phyloP scores from a whole-genome alignment of 768 basidiomycete species.

The Suillus decipiens region DNA sequence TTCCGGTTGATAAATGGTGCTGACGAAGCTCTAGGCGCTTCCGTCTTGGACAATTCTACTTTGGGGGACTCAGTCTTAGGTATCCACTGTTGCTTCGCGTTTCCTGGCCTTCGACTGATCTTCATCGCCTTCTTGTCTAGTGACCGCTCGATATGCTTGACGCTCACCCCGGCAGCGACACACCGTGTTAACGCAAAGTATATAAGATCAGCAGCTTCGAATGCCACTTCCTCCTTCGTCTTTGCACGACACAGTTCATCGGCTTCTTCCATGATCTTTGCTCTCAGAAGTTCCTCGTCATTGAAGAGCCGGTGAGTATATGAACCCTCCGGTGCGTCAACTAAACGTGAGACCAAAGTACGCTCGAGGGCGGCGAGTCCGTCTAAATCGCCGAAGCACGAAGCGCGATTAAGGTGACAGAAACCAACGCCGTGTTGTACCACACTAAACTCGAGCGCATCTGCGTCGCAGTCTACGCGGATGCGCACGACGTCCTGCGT shows the following conservation, averaged over 20 bases:
- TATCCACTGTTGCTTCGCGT: constrained; percentile 86
- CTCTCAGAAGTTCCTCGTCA: constrained; percentile 76
- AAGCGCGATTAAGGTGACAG: constrained; percentile 85
- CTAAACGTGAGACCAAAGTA: constrained; percentile 71
- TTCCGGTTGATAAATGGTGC: constrained; percentile 32
- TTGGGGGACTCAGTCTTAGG: constrained; percentile 23
- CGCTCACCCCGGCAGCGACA: constrained; percentile 74
- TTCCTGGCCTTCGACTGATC: constrained; percentile 83
- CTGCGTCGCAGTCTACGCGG: constrained; percentile 87
- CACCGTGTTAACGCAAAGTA: constrained; percentile 93
- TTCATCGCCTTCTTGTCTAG: constrained; percentile 86
- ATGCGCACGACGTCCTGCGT: constrained; percentile 87
- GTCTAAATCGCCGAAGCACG: constrained; percentile 85
- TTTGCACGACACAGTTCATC: constrained; percentile 90
- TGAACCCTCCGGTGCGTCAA: constrained; percentile 82
- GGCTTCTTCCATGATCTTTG: constrained; percentile 98
- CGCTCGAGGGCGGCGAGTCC: constrained; percentile 82
- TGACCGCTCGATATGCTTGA: constrained; percentile 81
- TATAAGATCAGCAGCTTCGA: constrained; percentile 92
- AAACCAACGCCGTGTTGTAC: constrained; percentile 90
- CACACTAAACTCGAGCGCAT: constrained; percentile 89
- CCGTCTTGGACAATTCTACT: constrained; percentile 11
- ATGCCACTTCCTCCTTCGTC: constrained; percentile 80
- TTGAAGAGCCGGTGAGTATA: constrained; percentile 89
- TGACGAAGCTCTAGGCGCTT: constrained; percentile 30